Conservation (phyloP, 169 alveolate species). For the Plasmodium relictum region DNA sequence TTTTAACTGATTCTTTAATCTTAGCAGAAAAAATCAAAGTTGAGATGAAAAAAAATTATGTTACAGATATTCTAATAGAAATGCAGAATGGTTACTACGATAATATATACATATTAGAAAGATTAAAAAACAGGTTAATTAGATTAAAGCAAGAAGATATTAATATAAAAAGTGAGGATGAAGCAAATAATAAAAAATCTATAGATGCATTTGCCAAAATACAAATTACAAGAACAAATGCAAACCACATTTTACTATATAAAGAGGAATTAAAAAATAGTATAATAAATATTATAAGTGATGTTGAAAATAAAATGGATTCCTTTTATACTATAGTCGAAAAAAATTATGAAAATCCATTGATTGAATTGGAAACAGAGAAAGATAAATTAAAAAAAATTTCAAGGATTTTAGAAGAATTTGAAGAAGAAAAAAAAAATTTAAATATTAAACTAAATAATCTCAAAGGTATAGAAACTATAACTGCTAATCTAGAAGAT, state of each 20-base stretch:
- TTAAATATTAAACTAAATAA: conserved; percentile 6
- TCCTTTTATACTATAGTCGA: not conserved
- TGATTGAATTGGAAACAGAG: not conserved
- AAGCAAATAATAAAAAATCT: not conserved
- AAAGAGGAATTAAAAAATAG: not conserved
- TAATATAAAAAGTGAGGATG: not conserved
- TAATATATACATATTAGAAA: too few species aligned
- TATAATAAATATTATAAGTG: not conserved
- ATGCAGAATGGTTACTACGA: not conserved
- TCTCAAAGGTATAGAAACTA: not conserved
- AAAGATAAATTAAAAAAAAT: not conserved
- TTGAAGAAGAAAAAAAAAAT: not conserved
- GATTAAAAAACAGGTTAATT: too few species aligned
- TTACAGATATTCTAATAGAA: not conserved
- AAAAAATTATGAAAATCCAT: not conserved
- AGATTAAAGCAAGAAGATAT: too few species aligned
- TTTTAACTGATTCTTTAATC: not conserved
- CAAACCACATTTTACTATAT: not conserved
- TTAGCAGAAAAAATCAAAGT: not conserved
- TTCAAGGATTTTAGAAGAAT: not conserved
- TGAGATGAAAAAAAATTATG: not conserved
- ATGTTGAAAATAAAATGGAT: not conserved
- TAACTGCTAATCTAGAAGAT: conserved; percentile 3
- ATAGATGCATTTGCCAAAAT: not conserved
- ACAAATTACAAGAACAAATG: not conserved